Conservation (phyloP, 768 basidiomycete species). For the Gloeopeniophorella convolvens region DNA sequence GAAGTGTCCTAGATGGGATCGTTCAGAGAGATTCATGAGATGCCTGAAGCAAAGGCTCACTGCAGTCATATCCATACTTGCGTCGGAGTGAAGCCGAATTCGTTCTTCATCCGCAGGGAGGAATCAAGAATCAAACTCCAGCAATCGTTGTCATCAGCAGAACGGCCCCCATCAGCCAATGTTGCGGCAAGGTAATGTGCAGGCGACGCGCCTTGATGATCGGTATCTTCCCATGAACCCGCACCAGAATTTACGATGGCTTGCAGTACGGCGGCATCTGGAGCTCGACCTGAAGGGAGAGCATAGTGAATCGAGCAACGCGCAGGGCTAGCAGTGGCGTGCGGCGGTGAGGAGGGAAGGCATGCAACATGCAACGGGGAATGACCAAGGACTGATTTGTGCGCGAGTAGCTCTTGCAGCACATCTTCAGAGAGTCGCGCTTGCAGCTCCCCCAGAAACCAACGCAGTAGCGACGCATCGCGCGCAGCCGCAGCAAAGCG, state of each 20-base stretch:
- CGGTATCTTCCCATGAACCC: neutral
- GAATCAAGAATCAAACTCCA: no score
- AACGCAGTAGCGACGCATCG: neutral
- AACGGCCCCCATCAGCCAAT: no score
- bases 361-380: neutral
- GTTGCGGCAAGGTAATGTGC: no score
- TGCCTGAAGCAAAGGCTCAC: no score
- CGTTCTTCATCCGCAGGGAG: no score
- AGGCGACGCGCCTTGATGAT: no score
- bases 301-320: neutral
- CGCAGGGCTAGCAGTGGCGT: neutral
- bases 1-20: no score
- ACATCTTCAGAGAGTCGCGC: neutral
- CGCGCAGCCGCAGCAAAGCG: neutral
- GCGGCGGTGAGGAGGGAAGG: neutral
- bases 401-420: neutral
- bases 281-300: neutral
- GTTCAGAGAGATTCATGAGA: no score
- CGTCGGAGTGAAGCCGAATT: no score
- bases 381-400: neutral
- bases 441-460: neutral
- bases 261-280: neutral
- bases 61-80: no score
- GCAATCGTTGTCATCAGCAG: no score
- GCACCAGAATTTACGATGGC: neutral